Percentiles rank a stretch among this genome's conserved stretches.
Conservation (phyloP, 2,329 filamentous ascomycete species). For the Ilyonectria destructans region DNA sequence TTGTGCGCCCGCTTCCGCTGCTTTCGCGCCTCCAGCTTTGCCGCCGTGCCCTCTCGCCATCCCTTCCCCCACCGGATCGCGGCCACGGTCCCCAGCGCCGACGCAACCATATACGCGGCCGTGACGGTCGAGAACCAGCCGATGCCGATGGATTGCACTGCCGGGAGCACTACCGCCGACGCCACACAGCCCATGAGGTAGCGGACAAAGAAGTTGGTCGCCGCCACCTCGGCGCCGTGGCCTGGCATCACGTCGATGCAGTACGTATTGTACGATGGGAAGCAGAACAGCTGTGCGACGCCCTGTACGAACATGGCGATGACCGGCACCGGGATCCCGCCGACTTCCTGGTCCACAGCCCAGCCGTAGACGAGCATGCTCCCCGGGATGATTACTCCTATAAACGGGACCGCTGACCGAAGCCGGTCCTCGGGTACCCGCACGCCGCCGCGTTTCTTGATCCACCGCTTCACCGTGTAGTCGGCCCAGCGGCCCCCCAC, state of each 20-base stretch:
- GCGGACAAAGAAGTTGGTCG: constrained; percentile 84
- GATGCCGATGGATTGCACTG: constrained; percentile 81
- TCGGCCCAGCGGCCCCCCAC: constrained; percentile 83
- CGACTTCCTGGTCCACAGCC: constrained; percentile 65
- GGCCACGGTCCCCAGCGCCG: constrained; percentile 56
- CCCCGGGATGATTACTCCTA: constrained; percentile 71
- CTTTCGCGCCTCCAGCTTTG: constrained; percentile 33
- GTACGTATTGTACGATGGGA: constrained; percentile 84
- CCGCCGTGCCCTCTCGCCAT: constrained; percentile 59
- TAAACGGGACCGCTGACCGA: constrained; percentile 70
- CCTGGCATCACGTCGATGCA: constrained; percentile 85
- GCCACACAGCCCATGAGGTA: constrained; percentile 83
- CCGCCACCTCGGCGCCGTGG: constrained; percentile 80
- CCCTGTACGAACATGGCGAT: constrained; percentile 84
- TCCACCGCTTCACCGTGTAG: constrained; percentile 76
- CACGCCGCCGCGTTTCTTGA: constrained; percentile 69
- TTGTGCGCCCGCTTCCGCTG: constrained; percentile 25
- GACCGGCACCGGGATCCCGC: constrained; percentile 74
- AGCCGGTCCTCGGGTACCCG: constrained; percentile 81
- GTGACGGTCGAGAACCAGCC: constrained; percentile 86
- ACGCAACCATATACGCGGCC: constrained; percentile 55
- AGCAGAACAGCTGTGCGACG: constrained; percentile 82
- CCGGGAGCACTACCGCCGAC: constrained; percentile 81
- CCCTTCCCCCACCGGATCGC: constrained; percentile 58
- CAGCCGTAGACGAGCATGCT: constrained; percentile 77